phyloP scores from a whole-genome alignment of 2,329 filamentous ascomycete genomes.

The Paraconiothyrium sp. region DNA sequence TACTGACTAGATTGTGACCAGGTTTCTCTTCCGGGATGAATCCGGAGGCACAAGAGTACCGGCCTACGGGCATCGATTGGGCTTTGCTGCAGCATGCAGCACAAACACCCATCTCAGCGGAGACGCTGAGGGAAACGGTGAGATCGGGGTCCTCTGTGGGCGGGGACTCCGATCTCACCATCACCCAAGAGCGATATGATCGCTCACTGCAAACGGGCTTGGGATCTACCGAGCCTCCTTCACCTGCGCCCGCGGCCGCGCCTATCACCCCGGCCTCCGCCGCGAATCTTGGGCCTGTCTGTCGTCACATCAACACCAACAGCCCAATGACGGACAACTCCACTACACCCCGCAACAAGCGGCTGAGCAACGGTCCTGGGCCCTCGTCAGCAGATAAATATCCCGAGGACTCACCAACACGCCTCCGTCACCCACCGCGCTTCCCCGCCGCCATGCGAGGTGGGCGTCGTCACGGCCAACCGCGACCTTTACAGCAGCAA shows the following conservation, averaged over 20 bases:
- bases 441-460: not conserved
- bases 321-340: conserved; percentile 7
- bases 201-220: not conserved
- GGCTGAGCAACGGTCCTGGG: conserved; percentile 41
- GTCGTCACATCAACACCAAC: not conserved
- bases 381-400: conserved; percentile 44
- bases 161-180: not conserved
- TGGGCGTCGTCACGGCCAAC: not conserved
- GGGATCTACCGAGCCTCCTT: not conserved
- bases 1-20: not conserved
- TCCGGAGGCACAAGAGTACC: not conserved
- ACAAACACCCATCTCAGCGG: not conserved
- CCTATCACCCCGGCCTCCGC: not conserved
- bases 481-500: not conserved
- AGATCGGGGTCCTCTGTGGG: not conserved
- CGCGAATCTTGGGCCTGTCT: too few species aligned
- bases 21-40: not conserved
- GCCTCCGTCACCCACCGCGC: not conserved
- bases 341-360: conserved; percentile 27
- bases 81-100: not conserved
- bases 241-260: not conserved
- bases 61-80: not conserved
- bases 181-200: conserved; percentile 1
- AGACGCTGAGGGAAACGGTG: not conserved
- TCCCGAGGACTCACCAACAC: conserved; percentile 35